These are phyloP conservation scores for Dalbergia cochinchinensis DNA, from an alignment of 306 rosid genomes.

Conservation along the genomic window DNA sequence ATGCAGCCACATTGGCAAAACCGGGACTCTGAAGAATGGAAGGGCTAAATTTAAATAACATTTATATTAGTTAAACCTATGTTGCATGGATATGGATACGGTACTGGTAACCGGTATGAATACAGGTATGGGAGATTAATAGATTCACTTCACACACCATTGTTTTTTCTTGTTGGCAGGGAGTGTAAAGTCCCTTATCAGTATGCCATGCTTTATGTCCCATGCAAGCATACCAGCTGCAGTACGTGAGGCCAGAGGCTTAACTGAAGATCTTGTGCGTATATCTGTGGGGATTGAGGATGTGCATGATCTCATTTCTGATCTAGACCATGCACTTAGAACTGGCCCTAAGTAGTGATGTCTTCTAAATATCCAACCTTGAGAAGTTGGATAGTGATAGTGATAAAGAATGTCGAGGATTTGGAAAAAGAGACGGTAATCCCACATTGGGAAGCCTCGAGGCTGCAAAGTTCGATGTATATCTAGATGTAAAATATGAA, in stretches of 20 bases:
- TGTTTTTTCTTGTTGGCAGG: constrained; percentile 55
- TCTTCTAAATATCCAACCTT: neutral
- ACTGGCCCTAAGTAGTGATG: constrained; percentile 54
- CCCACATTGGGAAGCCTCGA: neutral
- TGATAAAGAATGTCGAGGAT: neutral
- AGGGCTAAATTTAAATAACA: too few species aligned
- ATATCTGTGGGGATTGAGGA: constrained; percentile 81
- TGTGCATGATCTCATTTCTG: constrained; percentile 70
- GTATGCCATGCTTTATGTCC: constrained; percentile 88
- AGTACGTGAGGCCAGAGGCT: constrained; percentile 72
- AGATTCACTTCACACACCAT: neutral
- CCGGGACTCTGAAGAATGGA: too few species aligned
- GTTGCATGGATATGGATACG: too few species aligned
- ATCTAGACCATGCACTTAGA: constrained; percentile 61
- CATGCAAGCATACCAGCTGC: constrained; percentile 75
- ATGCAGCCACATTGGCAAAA: too few species aligned
- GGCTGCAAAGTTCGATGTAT: neutral
- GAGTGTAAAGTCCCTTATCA: constrained; percentile 90
- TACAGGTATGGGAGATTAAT: neutral
- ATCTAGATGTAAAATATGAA: neutral
- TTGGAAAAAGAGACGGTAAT: neutral
- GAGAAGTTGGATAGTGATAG: neutral
- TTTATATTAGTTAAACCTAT: too few species aligned
- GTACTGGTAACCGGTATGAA: too few species aligned
- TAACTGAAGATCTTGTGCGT: constrained; percentile 78